Conservation (phyloP, 2,329 filamentous ascomycete genomes). For the Saccharata proteae region DNA sequence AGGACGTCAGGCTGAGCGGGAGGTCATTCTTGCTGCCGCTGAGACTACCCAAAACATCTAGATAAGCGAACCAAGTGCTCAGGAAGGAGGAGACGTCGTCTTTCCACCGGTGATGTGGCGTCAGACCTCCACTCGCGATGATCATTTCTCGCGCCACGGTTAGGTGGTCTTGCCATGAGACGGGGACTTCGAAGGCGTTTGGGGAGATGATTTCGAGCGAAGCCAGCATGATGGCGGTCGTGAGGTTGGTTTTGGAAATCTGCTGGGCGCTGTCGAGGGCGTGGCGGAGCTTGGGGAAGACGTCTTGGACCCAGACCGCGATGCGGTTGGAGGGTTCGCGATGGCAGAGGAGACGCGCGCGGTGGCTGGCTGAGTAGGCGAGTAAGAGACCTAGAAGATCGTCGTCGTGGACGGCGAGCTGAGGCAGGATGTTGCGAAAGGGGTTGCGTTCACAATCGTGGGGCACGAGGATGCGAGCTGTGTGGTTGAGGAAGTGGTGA, state of each 20-base stretch:
- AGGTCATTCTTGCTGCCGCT: constrained; percentile 41
- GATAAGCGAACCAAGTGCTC: constrained; percentile 71
- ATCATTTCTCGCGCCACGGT: constrained; percentile 67
- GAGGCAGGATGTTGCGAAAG: constrained; percentile 48
- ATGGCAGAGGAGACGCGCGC: constrained; percentile 61
- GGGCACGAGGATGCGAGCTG: constrained; percentile 52
- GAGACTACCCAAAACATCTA: constrained; percentile 66
- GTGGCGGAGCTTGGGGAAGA: constrained; percentile 59
- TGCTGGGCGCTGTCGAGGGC: constrained; percentile 51
- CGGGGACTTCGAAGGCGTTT: constrained; percentile 65
- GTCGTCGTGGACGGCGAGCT: constrained; percentile 55
- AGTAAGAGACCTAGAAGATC: constrained; percentile 67
- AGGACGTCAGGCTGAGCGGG: constrained; percentile 21
- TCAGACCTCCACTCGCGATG: constrained; percentile 48
- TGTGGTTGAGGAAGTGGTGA: constrained; percentile 68
- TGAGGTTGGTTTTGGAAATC: constrained; percentile 61
- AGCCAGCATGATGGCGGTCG: constrained; percentile 73
- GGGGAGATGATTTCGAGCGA: constrained; percentile 77
- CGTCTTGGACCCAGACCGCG: constrained; percentile 66
- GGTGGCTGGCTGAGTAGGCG: constrained; percentile 74
- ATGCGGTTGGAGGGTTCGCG: constrained; percentile 66
- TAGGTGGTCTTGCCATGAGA: constrained; percentile 71
- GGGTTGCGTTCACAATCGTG: constrained; percentile 51
- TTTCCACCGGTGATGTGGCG: constrained; percentile 32
- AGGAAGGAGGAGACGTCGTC: constrained; percentile 60